Conservation (phyloP, 2,329 filamentous ascomycete species). For the Pseudogymnoascus sp. region DNA sequence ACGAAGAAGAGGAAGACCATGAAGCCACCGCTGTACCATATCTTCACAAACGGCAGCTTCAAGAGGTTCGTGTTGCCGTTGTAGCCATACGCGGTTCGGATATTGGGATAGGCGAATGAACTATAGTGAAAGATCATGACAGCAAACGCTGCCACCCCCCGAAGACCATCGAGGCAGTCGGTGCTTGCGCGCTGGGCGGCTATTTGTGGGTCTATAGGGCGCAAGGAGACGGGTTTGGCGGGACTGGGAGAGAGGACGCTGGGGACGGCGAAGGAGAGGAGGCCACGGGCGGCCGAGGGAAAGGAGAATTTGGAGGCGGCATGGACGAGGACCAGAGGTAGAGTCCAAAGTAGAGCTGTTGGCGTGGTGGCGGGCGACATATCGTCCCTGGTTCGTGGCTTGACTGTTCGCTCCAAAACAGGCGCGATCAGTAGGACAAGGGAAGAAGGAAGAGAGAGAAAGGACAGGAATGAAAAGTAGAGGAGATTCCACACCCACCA, state of each 20-base stretch:
- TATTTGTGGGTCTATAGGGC: conserved; percentile 3
- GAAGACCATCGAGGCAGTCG: not conserved
- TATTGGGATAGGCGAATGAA: not conserved
- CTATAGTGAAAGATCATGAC: conserved; percentile 1
- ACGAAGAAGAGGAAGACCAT: conserved; percentile 46
- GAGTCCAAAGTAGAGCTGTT: not conserved
- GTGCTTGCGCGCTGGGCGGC: conserved; percentile 1
- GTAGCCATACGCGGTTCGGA: conserved; percentile 21
- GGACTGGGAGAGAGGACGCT: not conserved
- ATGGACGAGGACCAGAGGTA: not conserved
- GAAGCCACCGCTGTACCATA: conserved; percentile 34
- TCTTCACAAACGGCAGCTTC: conserved; percentile 35
- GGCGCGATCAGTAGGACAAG: not conserved
- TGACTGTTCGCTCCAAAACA: conserved; percentile 1
- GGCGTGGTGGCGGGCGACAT: not conserved
- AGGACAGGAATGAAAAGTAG: not conserved
- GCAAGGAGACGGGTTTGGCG: not conserved
- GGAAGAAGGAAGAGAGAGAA: not conserved
- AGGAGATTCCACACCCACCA: not conserved
- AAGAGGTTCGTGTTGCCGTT: conserved; percentile 29
- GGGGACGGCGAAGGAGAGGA: conserved; percentile 3
- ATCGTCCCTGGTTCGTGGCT: not conserved
- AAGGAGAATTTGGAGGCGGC: not conserved
- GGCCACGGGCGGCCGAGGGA: not conserved
- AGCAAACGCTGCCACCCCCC: conserved; percentile 1